These are phyloP conservation scores for Plasmodium vivax DNA, from an alignment of 169 alveolate genomes.

Conservation along the genomic window DNA sequence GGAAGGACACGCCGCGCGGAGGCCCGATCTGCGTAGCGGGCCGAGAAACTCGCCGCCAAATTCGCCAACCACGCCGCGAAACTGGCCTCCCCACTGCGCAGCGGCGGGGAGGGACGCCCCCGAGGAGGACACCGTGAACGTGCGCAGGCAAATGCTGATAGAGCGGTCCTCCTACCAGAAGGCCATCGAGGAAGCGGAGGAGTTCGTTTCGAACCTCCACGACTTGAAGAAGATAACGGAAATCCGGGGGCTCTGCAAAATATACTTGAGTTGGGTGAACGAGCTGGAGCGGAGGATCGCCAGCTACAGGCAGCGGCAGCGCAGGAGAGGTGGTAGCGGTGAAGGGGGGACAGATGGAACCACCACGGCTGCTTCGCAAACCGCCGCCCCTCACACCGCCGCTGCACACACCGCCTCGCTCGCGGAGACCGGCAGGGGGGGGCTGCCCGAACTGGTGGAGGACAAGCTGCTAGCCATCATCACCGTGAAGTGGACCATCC, in stretches of 20 bases:
- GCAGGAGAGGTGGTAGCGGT: not conserved
- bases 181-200: slow-evolving; percentile 75
- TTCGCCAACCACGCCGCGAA: not conserved
- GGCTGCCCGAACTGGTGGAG: slow-evolving; percentile 30
- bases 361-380: not conserved
- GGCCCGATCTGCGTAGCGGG: not conserved
- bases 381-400: too few species aligned
- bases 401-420: not conserved
- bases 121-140: slow-evolving; percentile 26
- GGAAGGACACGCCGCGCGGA: not conserved
- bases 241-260: slow-evolving; percentile 66
- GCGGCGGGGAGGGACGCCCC: not conserved
- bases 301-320: slow-evolving; percentile 40
- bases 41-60: not conserved
- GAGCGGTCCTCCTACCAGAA: slow-evolving; percentile 74
- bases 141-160: slow-evolving; percentile 81
- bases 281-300: slow-evolving; percentile 42
- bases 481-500: slow-evolving; percentile 81
- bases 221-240: slow-evolving; percentile 61
- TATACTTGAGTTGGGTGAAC: slow-evolving; percentile 67
- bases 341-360: not conserved
- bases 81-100: not conserved
- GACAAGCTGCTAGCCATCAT: slow-evolving; percentile 52
- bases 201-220: slow-evolving; percentile 66
- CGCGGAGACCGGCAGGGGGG: not conserved